These are phyloP conservation scores for Cadophora sp. DNA, from an alignment of 2,329 filamentous ascomycete genomes.

Conservation along the genomic window DNA sequence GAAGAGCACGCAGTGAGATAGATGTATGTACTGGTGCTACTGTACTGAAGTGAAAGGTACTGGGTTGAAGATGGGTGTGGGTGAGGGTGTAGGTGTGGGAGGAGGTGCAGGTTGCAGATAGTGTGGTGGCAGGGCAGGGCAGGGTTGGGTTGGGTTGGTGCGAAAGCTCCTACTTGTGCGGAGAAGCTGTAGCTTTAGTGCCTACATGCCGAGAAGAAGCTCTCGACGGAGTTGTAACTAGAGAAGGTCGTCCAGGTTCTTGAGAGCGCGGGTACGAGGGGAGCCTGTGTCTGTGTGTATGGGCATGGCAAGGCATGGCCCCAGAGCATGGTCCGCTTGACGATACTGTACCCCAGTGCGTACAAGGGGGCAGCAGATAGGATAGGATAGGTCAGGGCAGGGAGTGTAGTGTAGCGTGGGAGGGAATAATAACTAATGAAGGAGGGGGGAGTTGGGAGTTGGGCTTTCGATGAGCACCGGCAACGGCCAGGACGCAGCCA, in stretches of 20 bases:
- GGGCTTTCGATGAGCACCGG: not conserved
- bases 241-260: conserved; percentile 24
- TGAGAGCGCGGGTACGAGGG: conserved; percentile 30
- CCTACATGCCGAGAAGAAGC: conserved; percentile 37
- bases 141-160: conserved; percentile 4
- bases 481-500: conserved; percentile 15
- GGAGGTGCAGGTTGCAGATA: too few relatives aligned
- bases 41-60: conserved; percentile 8
- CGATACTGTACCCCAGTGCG: not conserved
- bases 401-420: conserved; percentile 10
- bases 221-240: conserved; percentile 1
- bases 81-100: too few relatives aligned
- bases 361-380: conserved; percentile 13
- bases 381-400: conserved; percentile 1
- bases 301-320: conserved; percentile 15
- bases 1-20: conserved; percentile 26
- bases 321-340: not conserved
- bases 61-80: not conserved
- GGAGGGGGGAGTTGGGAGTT: conserved; percentile 11
- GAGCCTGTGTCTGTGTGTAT: conserved; percentile 17
- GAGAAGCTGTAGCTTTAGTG: conserved; percentile 41
- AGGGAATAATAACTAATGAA: conserved; percentile 1
- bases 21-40: conserved; percentile 17
- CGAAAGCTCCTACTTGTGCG: conserved; percentile 34
- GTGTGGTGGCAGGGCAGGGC: conserved; percentile 18